phyloP scores from a whole-genome alignment of 2,329 filamentous ascomycete species.

The Aspergillus ruber region DNA sequence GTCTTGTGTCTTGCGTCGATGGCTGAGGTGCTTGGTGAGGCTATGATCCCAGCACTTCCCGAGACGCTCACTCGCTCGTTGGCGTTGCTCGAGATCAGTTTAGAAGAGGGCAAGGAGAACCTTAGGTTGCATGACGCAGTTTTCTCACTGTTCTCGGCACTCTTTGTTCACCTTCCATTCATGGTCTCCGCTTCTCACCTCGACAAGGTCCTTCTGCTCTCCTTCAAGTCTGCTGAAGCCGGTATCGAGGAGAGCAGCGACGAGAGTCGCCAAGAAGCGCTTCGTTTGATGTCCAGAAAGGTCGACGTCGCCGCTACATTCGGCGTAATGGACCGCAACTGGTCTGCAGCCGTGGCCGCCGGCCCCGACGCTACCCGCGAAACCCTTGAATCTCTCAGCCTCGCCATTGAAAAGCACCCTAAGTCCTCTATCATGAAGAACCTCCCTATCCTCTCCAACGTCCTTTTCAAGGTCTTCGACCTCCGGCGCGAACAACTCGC shows the following conservation, averaged over 20 bases:
- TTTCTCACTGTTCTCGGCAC: constrained; percentile 70
- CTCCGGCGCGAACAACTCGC: constrained; percentile 36
- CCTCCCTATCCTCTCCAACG: constrained; percentile 58
- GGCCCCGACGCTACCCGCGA: constrained; percentile 63
- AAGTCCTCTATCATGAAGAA: constrained; percentile 77
- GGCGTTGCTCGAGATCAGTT: constrained; percentile 60
- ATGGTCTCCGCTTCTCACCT: constrained; percentile 76
- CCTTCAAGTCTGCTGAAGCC: constrained; percentile 63
- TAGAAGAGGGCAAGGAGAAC: constrained; percentile 49
- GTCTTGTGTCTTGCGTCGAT: constrained; percentile 82
- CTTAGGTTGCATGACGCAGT: constrained; percentile 71
- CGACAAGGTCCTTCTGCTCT: constrained; percentile 63
- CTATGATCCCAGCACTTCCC: constrained; percentile 76
- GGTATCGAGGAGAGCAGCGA: constrained; percentile 57
- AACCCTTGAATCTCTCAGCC: constrained; percentile 61
- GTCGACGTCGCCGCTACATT: constrained; percentile 73
- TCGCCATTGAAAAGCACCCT: constrained; percentile 67
- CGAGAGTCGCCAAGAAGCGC: constrained; percentile 61
- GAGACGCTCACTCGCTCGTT: constrained; percentile 66
- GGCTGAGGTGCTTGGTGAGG: constrained; percentile 79
- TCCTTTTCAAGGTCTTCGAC: constrained; percentile 51
- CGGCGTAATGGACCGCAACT: constrained; percentile 64
- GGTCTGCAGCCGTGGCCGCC: constrained; percentile 56
- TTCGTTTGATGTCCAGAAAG: constrained; percentile 68
- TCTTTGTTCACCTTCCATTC: constrained; percentile 79